Evolutionary conservation across 2,329 filamentous ascomycete species (phyloP), one percentile per base, ranked within the genome.

Genomic region (Aspergillus latus): DNA sequence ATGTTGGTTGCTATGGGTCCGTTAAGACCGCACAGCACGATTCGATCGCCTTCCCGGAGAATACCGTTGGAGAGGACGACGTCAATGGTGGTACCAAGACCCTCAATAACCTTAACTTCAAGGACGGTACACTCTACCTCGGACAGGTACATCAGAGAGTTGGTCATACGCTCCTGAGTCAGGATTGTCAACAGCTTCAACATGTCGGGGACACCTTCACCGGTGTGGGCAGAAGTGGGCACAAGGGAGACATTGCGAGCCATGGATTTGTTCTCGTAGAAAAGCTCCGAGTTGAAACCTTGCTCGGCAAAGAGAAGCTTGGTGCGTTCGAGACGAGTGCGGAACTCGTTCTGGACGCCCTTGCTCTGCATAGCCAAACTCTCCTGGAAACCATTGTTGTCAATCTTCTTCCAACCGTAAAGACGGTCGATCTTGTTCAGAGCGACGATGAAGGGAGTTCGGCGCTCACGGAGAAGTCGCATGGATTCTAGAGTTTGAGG

Each of bases 371-470:
- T 82, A 40, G 85, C 85, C 73, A 99, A 80, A 76, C 88, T 93
- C 74, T 97, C 93, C 69, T 91, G 87, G 84, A 99, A 97, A 58
- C 94, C 94, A 72, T 99, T 99, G 84, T 99, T 96, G 69, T 94
- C 92, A 59, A 97, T 91, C 80, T 93, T 92, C 82, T 96, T 96
- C 94, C 95, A 99, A 72, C 91, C 92, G 73, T 97, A 99, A 13
- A 99, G 86, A 84, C 94, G 92, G 85, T 99, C 94, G 65, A 99
- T 97, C 82, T 99, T 99, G 88, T 99, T 99, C 71, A 99, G 82
- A 1, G 95, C 95, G 40, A 99, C 95, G 65, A 99, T 96, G 80
- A 99, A 99, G 4, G 94, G 94, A 21, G 94, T 99, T 78, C 94
- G 95, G 68, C 91, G 85, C 68, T 97, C 93, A 70, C 93, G 86